Evolutionary conservation across 192 early-diverging fungal genomes (phyloP).

Genomic region (Dissophora ornata): DNA sequence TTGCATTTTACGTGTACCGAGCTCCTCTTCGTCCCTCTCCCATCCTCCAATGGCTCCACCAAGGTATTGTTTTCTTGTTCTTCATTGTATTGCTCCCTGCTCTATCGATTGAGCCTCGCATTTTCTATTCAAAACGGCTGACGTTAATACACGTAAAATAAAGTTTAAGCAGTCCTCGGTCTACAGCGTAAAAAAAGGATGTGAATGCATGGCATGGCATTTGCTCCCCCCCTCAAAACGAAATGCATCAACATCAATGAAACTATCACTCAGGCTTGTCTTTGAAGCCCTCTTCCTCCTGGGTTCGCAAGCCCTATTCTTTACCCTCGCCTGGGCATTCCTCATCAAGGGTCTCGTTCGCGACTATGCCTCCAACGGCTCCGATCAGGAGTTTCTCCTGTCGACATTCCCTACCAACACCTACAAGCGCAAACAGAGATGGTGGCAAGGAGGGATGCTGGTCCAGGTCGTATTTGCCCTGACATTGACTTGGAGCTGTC

Average conservation of each 20-base stretch:
- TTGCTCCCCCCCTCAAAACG: too few species aligned
- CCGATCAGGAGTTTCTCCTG: constrained; percentile 49
- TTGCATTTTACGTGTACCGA: too few species aligned
- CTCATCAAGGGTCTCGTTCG: constrained; percentile 74
- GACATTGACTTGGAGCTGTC: constrained; percentile 80
- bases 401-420: constrained; percentile 48
- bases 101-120: too few species aligned
- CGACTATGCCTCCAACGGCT: constrained; percentile 71
- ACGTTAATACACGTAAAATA: too few species aligned
- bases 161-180: too few species aligned
- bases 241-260: constrained; percentile 19
- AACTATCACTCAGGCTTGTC: constrained; percentile 36
- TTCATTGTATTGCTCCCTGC: too few species aligned
- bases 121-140: too few species aligned
- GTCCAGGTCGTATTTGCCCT: constrained; percentile 81
- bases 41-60: too few species aligned
- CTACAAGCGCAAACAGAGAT: constrained; percentile 46
- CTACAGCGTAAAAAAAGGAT: too few species aligned
- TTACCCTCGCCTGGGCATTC: constrained; percentile 77
- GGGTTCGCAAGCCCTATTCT: constrained; percentile 74
- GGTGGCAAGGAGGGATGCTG: constrained; percentile 65
- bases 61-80: too few species aligned
- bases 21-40: too few species aligned
- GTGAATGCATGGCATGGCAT: too few species aligned
- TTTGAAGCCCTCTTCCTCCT: constrained; percentile 66